phyloP scores from a whole-genome alignment of 768 basidiomycete species.

The Clavulina sp. region DNA sequence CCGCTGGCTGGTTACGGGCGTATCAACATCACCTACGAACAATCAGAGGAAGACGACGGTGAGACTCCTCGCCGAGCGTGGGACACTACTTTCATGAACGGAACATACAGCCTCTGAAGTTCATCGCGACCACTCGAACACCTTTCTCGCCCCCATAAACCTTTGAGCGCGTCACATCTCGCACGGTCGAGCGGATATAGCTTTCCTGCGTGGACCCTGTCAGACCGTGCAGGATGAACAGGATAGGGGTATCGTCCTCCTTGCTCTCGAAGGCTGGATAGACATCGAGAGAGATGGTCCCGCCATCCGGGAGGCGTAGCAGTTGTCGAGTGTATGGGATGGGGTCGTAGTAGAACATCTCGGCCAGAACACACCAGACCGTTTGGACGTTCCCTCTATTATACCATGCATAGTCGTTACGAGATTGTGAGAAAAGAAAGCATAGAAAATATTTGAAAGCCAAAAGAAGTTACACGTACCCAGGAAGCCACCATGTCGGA shows the following conservation, averaged over 20 bases:
- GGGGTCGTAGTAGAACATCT: constrained; percentile 22
- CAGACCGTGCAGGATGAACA: constrained; percentile 28
- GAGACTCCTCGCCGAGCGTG: neutral
- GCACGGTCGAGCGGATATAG: neutral
- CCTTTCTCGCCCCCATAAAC: neutral
- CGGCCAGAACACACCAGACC: constrained; percentile 21
- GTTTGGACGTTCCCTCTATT: constrained; percentile 26
- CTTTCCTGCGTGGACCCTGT: constrained; percentile 18
- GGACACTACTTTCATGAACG: neutral
- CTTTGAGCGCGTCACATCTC: neutral
- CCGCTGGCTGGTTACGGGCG: neutral
- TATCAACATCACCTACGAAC: neutral
- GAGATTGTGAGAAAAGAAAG: constrained; percentile 2
- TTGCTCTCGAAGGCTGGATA: constrained; percentile 15
- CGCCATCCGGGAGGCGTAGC: constrained; percentile 25
- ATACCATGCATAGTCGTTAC: no score
- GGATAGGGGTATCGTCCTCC: constrained; percentile 25
- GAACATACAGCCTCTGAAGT: neutral
- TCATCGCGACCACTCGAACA: neutral
- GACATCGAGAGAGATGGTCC: constrained; percentile 20
- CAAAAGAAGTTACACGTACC: constrained; percentile 12
- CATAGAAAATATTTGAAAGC: neutral
- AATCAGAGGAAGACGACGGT: neutral
- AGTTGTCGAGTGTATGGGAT: constrained; percentile 17
- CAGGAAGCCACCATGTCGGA: constrained; percentile 22